Evolutionary conservation across 2,329 filamentous ascomycete genomes (phyloP).

Genomic region (Aspergillus hiratsukae): DNA sequence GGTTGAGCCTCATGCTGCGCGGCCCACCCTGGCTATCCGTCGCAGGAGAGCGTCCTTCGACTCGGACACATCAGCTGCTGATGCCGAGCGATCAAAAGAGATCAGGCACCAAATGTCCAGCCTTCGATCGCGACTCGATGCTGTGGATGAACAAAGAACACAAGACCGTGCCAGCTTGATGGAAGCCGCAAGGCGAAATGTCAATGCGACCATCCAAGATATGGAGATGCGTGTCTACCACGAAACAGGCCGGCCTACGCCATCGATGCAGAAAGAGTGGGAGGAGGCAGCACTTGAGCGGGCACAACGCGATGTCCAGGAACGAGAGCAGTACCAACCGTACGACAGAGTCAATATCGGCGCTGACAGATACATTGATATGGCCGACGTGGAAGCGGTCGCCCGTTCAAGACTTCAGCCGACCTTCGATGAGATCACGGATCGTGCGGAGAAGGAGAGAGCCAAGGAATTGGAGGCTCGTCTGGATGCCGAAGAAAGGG

Average conservation of each 20-base stretch:
- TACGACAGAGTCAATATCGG: constrained; percentile 64
- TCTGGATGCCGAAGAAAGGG: constrained; percentile 61
- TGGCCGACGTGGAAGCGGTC: constrained; percentile 72
- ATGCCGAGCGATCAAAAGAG: constrained; percentile 64
- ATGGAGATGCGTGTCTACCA: constrained; percentile 79
- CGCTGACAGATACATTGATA: constrained; percentile 73
- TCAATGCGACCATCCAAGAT: constrained; percentile 69
- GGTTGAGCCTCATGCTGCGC: constrained; percentile 43
- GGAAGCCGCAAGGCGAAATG: constrained; percentile 77
- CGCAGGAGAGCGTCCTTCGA: constrained; percentile 66
- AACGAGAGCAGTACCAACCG: constrained; percentile 58
- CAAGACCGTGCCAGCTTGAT: constrained; percentile 71
- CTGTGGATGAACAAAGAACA: constrained; percentile 46
- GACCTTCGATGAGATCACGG: constrained; percentile 76
- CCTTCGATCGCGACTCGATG: constrained; percentile 62
- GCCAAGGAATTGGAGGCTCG: constrained; percentile 61
- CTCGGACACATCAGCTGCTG: constrained; percentile 54
- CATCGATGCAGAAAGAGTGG: constrained; percentile 69
- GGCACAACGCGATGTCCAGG: constrained; percentile 62
- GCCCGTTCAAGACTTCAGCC: constrained; percentile 74
- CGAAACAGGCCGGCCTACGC: constrained; percentile 69
- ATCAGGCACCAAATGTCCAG: constrained; percentile 77
- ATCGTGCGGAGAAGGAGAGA: constrained; percentile 67
- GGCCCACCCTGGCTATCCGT: constrained; percentile 51
- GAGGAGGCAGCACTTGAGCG: constrained; percentile 67